Evolutionary conservation across 192 early-diverging fungal species (phyloP).

Genomic region (Linnemannia schmuckeri): DNA sequence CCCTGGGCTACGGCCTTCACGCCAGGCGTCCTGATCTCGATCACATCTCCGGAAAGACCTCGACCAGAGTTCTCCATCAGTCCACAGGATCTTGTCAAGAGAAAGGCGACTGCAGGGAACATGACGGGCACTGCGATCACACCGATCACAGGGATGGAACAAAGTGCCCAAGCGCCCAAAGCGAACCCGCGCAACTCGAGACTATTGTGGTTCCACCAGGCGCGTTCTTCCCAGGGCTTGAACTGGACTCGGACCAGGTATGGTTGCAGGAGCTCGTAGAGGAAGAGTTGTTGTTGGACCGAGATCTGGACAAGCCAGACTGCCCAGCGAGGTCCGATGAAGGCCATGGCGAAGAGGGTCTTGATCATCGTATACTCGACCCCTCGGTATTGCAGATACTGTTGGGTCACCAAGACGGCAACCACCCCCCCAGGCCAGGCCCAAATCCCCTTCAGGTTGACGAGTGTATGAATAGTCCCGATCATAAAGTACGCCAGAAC

Average conservation of each 20-base stretch:
- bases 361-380: not conserved
- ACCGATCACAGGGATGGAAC: slow-evolving; percentile 31
- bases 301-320: slow-evolving; percentile 37
- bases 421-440: slow-evolving; percentile 1
- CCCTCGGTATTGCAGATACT: slow-evolving; percentile 25
- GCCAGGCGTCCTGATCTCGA: slow-evolving; percentile 30
- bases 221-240: slow-evolving; percentile 40
- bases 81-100: slow-evolving; percentile 47
- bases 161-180: slow-evolving; percentile 28
- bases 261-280: slow-evolving; percentile 46
- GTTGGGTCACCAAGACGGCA: slow-evolving; percentile 8
- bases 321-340: slow-evolving; percentile 33
- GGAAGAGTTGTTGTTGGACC: slow-evolving; percentile 39
- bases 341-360: not conserved
- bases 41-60: slow-evolving; percentile 27
- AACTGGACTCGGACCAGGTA: slow-evolving; percentile 37
- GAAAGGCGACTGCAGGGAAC: slow-evolving; percentile 32
- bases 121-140: slow-evolving; percentile 25
- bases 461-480: slow-evolving; percentile 22
- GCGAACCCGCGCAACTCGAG: slow-evolving; percentile 36
- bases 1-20: slow-evolving; percentile 30
- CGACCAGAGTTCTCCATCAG: slow-evolving; percentile 35
- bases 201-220: slow-evolving; percentile 38
- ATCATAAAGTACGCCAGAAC: slow-evolving; percentile 24
- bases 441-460: slow-evolving; percentile 14